Conservation (phyloP, 2,329 filamentous ascomycete genomes). For the Penicillium frequentans region DNA sequence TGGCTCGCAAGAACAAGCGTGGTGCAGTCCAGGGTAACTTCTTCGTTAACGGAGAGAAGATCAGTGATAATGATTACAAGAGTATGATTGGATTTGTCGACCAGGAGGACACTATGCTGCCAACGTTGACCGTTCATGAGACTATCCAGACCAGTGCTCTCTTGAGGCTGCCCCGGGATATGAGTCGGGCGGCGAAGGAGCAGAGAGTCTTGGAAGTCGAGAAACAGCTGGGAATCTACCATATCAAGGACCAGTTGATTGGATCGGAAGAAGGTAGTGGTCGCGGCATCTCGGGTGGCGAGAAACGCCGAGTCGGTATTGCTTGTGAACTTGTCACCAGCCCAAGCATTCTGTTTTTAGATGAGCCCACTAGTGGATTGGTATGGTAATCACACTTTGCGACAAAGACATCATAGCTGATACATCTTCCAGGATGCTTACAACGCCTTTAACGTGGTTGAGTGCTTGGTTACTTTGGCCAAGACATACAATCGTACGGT, state of each 20-base stretch:
- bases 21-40: slow-evolving; percentile 77
- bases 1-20: slow-evolving; percentile 95
- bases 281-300: slow-evolving; percentile 93
- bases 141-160: slow-evolving; percentile 94
- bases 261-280: slow-evolving; percentile 93
- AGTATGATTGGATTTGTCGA: slow-evolving; percentile 96
- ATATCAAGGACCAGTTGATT: slow-evolving; percentile 92
- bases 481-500: slow-evolving; percentile 97
- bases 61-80: slow-evolving; percentile 80
- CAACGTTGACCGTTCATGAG: slow-evolving; percentile 94
- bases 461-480: slow-evolving; percentile 89
- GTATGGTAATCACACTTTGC: slow-evolving; percentile 18
- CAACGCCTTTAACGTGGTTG: slow-evolving; percentile 97
- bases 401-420: slow-evolving; percentile 4
- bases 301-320: slow-evolving; percentile 94
- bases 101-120: slow-evolving; percentile 95
- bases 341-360: slow-evolving; percentile 93
- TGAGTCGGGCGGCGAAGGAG: slow-evolving; percentile 85
- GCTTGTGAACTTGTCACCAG: slow-evolving; percentile 97
- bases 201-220: slow-evolving; percentile 91
- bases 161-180: slow-evolving; percentile 85
- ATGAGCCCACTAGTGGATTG: slow-evolving; percentile 93
- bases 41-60: slow-evolving; percentile 89
- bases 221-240: slow-evolving; percentile 89
- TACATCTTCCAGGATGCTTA: slow-evolving; percentile 66